Conservation (phyloP, 2,329 filamentous ascomycete genomes). For the Cladophialophora chaetospira region DNA sequence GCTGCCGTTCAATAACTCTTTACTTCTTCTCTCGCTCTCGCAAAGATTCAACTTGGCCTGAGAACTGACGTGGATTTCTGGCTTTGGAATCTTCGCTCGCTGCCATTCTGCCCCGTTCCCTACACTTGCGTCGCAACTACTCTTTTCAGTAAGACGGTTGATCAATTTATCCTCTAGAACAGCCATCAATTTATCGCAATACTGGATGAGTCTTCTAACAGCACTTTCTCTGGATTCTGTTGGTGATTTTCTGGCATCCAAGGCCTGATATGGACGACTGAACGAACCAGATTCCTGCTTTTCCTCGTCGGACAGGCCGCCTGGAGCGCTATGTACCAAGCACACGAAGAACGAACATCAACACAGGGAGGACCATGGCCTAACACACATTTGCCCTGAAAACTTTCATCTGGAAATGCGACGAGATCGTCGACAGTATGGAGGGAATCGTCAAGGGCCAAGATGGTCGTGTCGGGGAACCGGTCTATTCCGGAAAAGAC, state of each 20-base stretch:
- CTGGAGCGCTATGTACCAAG: too few relatives aligned
- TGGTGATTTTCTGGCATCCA: too few relatives aligned
- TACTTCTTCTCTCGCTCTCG: conserved; percentile 10
- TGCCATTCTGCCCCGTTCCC: too few relatives aligned
- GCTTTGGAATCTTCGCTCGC: too few relatives aligned
- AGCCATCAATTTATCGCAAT: too few relatives aligned
- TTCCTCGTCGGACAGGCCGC: too few relatives aligned
- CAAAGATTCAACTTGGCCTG: not conserved
- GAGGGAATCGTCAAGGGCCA: not conserved
- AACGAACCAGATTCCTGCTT: not conserved
- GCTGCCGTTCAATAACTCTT: conserved; percentile 8
- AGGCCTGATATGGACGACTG: not conserved
- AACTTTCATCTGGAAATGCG: not conserved
- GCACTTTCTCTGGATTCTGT: too few relatives aligned
- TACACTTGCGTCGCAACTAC: too few relatives aligned
- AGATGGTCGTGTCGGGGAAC: conserved; percentile 9
- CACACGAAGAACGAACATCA: not conserved
- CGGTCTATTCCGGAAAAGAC: conserved; percentile 22
- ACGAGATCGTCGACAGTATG: not conserved
- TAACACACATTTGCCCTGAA: not conserved
- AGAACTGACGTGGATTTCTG: not conserved
- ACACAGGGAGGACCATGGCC: not conserved
- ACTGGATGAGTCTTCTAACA: too few relatives aligned
- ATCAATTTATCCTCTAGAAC: too few relatives aligned
- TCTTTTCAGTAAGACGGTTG: too few relatives aligned